Base-by-base conservation (phyloP, 805 yeast genomes). In the Metschnikowia kunwiensis region DNA sequence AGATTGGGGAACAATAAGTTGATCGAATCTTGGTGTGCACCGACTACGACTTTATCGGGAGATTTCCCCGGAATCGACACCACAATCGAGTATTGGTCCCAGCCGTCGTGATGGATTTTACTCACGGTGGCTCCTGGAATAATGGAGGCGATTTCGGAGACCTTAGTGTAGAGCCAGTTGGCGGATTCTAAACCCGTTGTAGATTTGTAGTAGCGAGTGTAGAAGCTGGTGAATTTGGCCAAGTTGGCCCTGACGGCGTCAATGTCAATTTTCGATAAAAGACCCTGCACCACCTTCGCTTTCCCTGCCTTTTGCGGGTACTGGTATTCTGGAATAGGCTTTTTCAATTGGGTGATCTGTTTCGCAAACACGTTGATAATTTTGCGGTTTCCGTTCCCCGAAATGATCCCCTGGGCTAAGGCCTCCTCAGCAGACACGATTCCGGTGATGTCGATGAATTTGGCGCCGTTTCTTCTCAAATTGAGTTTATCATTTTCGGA, bases 1-100 rank as follows among this genome's bases (percentile, higher is more conserved):
- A 78, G 44, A 28, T 70, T 70, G 7, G 96, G 96, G 38, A 85
- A 70, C 27, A 85, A 47, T 37, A 86, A 65, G 55, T 86, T 87
- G 45, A 81, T 72, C 2, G 95, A 82, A 57, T 91, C 97, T 54
- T 82, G 85, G 62, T 91, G 97, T 17, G 94, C 84, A 1, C 96
- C 96, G 25, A 91, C 74, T 11, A 91, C 78, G 1, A 91, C 80
- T 50, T 71, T 68, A 15, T 73, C 73, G 23, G 62, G 46, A 30
- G 58, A 40, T 12, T 42, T 45, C 13, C 88, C 87, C 5, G 72
- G 70, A 28, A 89, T 69, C 11, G 72, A 66, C 7, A 85, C 86
- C 34, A 89, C 72, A 3, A 86, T 66, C 3, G 93, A 82, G 52
- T 74, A 80, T 60, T 89, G 97, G 44, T 65, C 69, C 95, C 96